A percentile compares a stretch with the other conserved stretches of the same genome.
These are phyloP conservation scores for Fusarium udum DNA, from an alignment of 2,329 filamentous ascomycete genomes.

Conservation along the genomic window DNA sequence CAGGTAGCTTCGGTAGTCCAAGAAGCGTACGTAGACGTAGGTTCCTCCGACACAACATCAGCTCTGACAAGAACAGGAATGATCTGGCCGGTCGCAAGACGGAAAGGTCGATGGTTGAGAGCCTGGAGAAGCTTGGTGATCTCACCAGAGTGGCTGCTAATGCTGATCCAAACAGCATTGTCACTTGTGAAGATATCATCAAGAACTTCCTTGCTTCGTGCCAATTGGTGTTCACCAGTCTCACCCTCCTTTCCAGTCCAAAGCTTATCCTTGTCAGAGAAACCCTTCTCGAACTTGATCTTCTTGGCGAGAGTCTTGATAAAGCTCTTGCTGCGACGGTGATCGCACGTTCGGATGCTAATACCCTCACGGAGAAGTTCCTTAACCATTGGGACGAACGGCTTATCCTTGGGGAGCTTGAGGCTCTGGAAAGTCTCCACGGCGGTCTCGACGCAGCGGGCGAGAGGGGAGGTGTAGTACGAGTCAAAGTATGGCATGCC, in stretches of 20 bases:
- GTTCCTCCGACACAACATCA: slow-evolving; percentile 51
- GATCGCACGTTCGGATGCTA: slow-evolving; percentile 74
- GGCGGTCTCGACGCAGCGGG: slow-evolving; percentile 70
- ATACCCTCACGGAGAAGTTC: slow-evolving; percentile 73
- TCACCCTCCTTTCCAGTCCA: slow-evolving; percentile 56
- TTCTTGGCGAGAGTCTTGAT: slow-evolving; percentile 62
- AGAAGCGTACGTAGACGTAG: slow-evolving; percentile 43
- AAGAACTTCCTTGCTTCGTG: slow-evolving; percentile 58
- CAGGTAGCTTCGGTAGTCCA: slow-evolving; percentile 57
- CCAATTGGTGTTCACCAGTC: slow-evolving; percentile 58
- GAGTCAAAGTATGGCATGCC: slow-evolving; percentile 69
- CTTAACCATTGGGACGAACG: slow-evolving; percentile 69
- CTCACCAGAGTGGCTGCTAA: slow-evolving; percentile 69
- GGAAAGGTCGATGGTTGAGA: slow-evolving; percentile 69
- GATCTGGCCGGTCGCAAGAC: slow-evolving; percentile 71
- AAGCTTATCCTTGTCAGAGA: slow-evolving; percentile 63
- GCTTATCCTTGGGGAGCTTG: slow-evolving; percentile 57
- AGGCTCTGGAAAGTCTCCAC: slow-evolving; percentile 68
- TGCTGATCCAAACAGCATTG: slow-evolving; percentile 63
- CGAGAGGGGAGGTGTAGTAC: slow-evolving; percentile 73
- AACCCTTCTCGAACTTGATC: slow-evolving; percentile 68
- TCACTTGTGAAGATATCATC: slow-evolving; percentile 67
- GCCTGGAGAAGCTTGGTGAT: slow-evolving; percentile 63
- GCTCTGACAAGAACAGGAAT: slow-evolving; percentile 74
- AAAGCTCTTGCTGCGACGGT: slow-evolving; percentile 63